phyloP scores from a whole-genome alignment of 129 eudicot genomes.

The Tanacetum coccineum region DNA sequence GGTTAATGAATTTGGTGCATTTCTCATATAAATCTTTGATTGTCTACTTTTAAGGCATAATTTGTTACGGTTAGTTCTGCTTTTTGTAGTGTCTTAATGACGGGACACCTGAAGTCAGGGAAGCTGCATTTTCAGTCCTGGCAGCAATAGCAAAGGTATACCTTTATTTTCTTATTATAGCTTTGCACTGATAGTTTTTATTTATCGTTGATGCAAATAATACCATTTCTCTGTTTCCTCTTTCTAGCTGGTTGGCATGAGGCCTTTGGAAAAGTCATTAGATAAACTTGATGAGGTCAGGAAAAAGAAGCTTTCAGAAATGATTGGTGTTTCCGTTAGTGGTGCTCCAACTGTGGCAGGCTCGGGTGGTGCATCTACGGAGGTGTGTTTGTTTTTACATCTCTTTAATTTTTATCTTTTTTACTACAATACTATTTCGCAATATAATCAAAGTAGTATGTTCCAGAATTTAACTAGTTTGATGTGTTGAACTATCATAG shows the following conservation, averaged over 20 bases:
- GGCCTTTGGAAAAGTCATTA: conserved; percentile 93
- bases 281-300: conserved; percentile 98
- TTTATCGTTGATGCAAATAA: conserved; percentile 1
- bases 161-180: not conserved
- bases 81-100: conserved; percentile 82
- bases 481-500: not conserved
- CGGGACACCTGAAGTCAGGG: conserved; percentile 99
- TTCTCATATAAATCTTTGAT: not conserved
- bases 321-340: conserved; percentile 85
- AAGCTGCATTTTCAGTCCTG: conserved; percentile 96
- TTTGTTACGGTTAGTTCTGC: not conserved
- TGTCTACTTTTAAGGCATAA: not conserved
- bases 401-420: not conserved
- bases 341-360: conserved; percentile 46
- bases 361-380: conserved; percentile 55
- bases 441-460: no score
- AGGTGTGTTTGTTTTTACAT: conserved; percentile 44
- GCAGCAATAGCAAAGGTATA: conserved; percentile 93
- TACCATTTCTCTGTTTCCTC: not conserved
- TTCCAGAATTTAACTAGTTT: no score
- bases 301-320: conserved; percentile 82
- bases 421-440: not conserved
- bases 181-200: not conserved
- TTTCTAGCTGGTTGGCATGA: conserved; percentile 85
- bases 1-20: conserved; percentile 49